These are phyloP conservation scores for Tricholoma bakamatsutake DNA, from an alignment of 768 basidiomycete genomes.

Conservation along the genomic window DNA sequence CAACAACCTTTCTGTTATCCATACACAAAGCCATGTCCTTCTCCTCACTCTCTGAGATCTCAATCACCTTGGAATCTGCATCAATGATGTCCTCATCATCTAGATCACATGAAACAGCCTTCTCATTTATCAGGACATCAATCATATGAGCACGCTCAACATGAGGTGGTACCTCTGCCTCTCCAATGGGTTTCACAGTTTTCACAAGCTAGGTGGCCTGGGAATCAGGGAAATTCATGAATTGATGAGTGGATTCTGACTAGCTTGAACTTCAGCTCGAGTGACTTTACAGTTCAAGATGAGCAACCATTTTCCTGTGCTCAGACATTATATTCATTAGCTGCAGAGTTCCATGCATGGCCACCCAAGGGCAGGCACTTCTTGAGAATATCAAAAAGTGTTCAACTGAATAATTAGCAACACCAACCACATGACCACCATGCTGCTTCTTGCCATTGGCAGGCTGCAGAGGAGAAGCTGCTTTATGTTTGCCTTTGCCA, in stretches of 20 bases:
- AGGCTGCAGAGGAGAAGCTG: not conserved
- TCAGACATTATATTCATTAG: not conserved
- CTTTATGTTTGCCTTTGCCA: not conserved
- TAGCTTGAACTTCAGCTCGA: not conserved
- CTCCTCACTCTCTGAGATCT: not conserved
- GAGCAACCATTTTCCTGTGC: not conserved
- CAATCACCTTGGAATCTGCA: not conserved
- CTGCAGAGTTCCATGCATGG: not conserved
- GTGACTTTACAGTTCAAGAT: not conserved
- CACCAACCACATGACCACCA: not conserved
- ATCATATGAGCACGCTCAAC: not conserved
- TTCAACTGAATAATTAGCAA: not conserved
- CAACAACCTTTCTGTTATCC: not conserved
- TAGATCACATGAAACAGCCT: not conserved
- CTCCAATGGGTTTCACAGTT: not conserved
- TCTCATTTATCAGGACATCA: not conserved
- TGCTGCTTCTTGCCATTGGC: not conserved
- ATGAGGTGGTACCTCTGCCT: not conserved
- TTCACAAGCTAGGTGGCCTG: not conserved
- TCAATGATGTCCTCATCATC: not conserved
- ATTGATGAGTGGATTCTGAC: not conserved
- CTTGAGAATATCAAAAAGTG: not conserved
- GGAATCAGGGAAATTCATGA: not conserved
- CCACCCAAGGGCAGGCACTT: not conserved
- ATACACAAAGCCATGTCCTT: not conserved